Base-by-base conservation (phyloP, 768 basidiomycete genomes). In the Trametes punicea region DNA sequence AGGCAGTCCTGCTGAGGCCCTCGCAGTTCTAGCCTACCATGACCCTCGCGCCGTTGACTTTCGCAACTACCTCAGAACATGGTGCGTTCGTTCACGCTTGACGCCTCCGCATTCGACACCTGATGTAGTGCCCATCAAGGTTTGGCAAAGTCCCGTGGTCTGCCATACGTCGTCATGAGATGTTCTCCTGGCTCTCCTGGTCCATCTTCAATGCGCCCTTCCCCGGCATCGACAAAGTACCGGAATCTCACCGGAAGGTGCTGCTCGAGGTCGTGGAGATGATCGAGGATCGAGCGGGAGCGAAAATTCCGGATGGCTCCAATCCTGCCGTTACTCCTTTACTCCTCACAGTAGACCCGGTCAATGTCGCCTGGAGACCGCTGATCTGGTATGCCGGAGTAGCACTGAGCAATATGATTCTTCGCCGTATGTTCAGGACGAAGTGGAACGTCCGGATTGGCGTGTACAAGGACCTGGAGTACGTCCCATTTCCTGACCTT, bases 111-210 rank as follows among this genome's bases (percentile, higher is more conserved):
- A 20, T 7, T 41, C 25, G 7, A 13, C 21, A 39, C 29, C 54
- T 51, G 21, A 57, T 27, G 27, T 60, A 44, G 42, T 16, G 23
- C 6, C 4, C 13, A 11, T n/a, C 65, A 42, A 88, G 91, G 91
- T 95, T 95, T 68, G 73, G 79, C 53, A 83, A 82, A 62, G 82
- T 77, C 15, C 82, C 84, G 0, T 96, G 89, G 88, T 85, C 85
- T 0, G 74, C 79, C 11, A 79, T 96, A 55, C 82, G 76, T 40
- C 76, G 74, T 16, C 73, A 79, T 34, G 82, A 92, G 67, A 72
- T 91, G 53, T 77, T 77, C 38, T 74, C 80, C 56, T 95, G 91
- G 88, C 73, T 96, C 27, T 84, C 90, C 54, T 95, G 93, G 92
- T 79, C 82, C 21, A 84, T 89, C 64, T 94, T 85, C 70, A 87